phyloP scores from a whole-genome alignment of 164 flowering plant species.

The Aristolochia fimbriata region DNA sequence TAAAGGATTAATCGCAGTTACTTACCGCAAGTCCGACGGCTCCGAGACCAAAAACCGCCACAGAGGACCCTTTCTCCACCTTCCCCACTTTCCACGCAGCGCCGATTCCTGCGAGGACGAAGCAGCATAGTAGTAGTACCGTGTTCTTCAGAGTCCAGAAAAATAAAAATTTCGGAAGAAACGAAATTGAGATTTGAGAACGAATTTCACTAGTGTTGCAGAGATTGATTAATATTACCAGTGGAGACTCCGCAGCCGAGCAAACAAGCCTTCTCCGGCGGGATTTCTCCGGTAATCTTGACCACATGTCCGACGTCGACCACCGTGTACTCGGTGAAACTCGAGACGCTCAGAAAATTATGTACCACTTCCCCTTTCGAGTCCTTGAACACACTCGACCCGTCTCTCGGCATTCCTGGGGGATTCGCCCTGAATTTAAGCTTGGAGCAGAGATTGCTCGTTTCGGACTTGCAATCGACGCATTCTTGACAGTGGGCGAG shows the following conservation, averaged over 20 bases:
- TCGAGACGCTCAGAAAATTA: constrained; percentile 41
- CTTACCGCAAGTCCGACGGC: constrained; percentile 66
- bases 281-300: constrained; percentile 23
- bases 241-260: constrained; percentile 65
- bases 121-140: no score
- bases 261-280: constrained; percentile 47
- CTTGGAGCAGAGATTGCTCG: constrained; percentile 41
- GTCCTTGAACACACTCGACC: constrained; percentile 37
- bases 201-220: no score
- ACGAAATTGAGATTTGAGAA: no score
- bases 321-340: constrained; percentile 56
- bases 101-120: constrained; percentile 38
- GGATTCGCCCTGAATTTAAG: not conserved
- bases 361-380: constrained; percentile 25
- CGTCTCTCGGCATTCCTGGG: constrained; percentile 39
- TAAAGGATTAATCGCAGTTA: no score
- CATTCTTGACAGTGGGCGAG: constrained; percentile 44
- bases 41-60: constrained; percentile 63
- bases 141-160: not conserved
- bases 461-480: constrained; percentile 40
- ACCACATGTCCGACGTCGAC: constrained; percentile 39
- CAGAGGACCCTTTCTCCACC: constrained; percentile 46
- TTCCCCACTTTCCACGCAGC: constrained; percentile 54
- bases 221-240: constrained; percentile 22
- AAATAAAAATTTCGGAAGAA: no score